phyloP scores from a whole-genome alignment of 1,284 basidiomycete species.

The Wallemia hederae region DNA sequence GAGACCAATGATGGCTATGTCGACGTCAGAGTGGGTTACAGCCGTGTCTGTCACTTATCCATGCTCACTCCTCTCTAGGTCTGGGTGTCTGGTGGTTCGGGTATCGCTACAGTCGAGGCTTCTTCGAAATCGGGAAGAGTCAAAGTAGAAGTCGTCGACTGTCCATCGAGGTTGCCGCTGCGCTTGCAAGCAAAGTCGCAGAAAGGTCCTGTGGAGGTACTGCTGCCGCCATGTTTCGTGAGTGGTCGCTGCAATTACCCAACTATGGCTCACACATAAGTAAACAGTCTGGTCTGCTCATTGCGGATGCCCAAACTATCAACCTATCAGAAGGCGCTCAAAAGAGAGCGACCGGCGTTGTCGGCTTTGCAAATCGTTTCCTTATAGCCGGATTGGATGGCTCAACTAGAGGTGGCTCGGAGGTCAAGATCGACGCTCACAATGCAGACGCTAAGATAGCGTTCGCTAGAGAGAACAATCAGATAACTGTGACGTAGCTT shows the following conservation, averaged over 20 bases:
- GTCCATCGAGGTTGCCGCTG: not conserved
- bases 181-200: not conserved
- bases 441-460: not conserved
- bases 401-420: not conserved
- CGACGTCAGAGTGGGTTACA: not conserved
- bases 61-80: not conserved
- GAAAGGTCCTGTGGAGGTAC: not conserved
- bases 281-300: not conserved
- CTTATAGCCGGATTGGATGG: not conserved
- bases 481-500: not conserved
- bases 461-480: not conserved
- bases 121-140: not conserved
- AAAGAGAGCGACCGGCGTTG: not conserved
- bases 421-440: not conserved
- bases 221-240: not conserved
- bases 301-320: not conserved
- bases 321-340: not conserved
- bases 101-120: not conserved
- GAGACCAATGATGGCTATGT: not conserved
- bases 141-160: not conserved
- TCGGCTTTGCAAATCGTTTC: not conserved
- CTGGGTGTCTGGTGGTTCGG: not conserved
- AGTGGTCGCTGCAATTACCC: not conserved
- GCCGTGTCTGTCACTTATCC: not conserved
- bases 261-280: not conserved